phyloP scores from a whole-genome alignment of 164 flowering plant genomes.

The Berberis vulgaris region DNA sequence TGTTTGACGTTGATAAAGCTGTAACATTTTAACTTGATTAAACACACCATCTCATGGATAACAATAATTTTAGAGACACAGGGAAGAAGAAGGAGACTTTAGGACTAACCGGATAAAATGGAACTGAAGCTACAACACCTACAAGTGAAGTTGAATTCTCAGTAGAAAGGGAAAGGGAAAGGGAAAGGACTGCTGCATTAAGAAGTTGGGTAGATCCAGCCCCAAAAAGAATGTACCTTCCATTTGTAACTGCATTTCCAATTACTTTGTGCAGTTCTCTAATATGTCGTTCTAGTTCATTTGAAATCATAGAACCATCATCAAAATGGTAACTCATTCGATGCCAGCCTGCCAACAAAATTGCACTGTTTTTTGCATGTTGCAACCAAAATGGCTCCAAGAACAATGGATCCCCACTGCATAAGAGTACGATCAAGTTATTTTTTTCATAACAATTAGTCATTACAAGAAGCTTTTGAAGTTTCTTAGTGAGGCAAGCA shows the following conservation, averaged over 20 bases:
- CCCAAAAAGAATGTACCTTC: constrained; percentile 48
- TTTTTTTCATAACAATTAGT: neutral
- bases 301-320: constrained; percentile 12
- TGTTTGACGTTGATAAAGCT: constrained; percentile 36
- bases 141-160: constrained; percentile 24
- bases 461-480: neutral
- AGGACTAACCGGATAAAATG: constrained; percentile 43
- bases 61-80: too few species aligned
- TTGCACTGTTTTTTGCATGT: constrained; percentile 27
- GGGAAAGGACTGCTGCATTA: constrained; percentile 40
- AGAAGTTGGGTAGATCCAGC: constrained; percentile 65
- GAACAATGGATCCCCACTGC: constrained; percentile 33
- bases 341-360: constrained; percentile 57
- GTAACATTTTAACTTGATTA: neutral
- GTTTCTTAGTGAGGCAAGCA: neutral
- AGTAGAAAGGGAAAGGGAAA: constrained; percentile 48
- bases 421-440: constrained; percentile 48
- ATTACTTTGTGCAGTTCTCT: constrained; percentile 32
- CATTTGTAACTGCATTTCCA: constrained; percentile 53
- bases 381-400: constrained; percentile 43
- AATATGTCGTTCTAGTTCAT: constrained; percentile 34
- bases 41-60: too few species aligned
- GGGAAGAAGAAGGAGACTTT: neutral
- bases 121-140: constrained; percentile 45
- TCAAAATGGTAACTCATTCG: constrained; percentile 44